These are phyloP conservation scores for Lentinula novae-zelandiae DNA, from an alignment of 1,284 basidiomycete genomes.

Conservation along the genomic window DNA sequence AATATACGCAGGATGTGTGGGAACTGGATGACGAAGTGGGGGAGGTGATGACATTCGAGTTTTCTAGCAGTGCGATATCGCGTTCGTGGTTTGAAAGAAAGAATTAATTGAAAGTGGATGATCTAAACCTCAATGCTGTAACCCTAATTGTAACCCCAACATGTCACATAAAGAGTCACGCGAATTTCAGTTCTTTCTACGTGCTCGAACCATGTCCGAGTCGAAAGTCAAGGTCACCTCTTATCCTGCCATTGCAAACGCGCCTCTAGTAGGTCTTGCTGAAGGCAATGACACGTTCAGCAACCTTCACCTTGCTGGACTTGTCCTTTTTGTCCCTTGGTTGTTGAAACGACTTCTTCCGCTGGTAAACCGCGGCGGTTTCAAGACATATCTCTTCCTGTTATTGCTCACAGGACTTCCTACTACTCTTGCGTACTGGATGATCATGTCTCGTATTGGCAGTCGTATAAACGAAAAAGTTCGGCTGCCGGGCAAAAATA, in stretches of 20 bases:
- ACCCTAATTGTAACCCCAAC: neutral
- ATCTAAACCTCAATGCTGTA: neutral
- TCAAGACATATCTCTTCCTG: constrained; percentile 84
- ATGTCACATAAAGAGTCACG: neutral
- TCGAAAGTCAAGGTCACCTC: constrained; percentile 10
- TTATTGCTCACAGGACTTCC: constrained; percentile 75
- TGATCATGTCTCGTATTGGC: constrained; percentile 80
- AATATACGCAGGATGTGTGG: constrained; percentile 86
- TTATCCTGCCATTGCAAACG: constrained; percentile 23
- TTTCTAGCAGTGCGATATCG: neutral
- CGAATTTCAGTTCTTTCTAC: neutral
- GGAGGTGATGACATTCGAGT: constrained; percentile 53
- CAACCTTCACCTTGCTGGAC: constrained; percentile 76
- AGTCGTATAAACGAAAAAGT: constrained; percentile 86
- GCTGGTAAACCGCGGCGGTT: constrained; percentile 71
- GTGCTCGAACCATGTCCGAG: constrained; percentile 7
- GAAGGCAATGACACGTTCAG: constrained; percentile 86
- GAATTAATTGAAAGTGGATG: neutral
- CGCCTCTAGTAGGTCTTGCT: constrained; percentile 77
- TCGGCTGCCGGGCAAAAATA: constrained; percentile 78
- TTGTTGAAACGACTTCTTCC: constrained; percentile 78
- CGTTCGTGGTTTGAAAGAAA: neutral
- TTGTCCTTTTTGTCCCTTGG: constrained; percentile 78
- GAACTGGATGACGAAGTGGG: constrained; percentile 84
- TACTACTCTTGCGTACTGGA: constrained; percentile 87